Evolutionary conservation across 768 basidiomycete species (phyloP), one percentile per base, ranked within the genome.

Genomic region (Tulasnella sp.): DNA sequence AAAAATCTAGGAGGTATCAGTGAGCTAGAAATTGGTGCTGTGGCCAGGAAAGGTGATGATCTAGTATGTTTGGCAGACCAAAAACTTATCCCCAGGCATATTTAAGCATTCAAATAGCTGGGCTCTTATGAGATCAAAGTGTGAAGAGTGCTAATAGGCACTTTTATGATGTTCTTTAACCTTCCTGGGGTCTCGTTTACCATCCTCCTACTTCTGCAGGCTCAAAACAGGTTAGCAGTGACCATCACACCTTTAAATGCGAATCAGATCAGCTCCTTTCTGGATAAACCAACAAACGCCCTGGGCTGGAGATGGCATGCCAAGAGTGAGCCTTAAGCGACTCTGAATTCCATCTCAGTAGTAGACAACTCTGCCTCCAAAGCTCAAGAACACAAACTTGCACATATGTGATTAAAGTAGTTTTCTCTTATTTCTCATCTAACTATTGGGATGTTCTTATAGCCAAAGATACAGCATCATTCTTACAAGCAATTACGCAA

Each of bases 111-210:
- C 27, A 59, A 62, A 38, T 67, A 64, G 67, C 63, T 72, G n/a
- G 54, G 59, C 38, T 49, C 7, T 46, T 65, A 72, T 59, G 59
- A 60, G 1, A 76, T 88, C 64, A 74, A 67, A 34, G 74, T 83
- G 24, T 74, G 78, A 62, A 75, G 90, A 9, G 73, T 91, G 42
- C 66, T 93, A 7, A 75, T 81, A 10, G 92, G 92, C 2, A 84
- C 85, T 11, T 92, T 86, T 71, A 94, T 96, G 92, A 92, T 89
- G 22, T 88, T 85, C 59, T 77, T 94, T 63, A 92, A 91, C 70
- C 92, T 92, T 87, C 87, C 90, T 29, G 92, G 92, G 2, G 88
- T 93, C 69, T 92, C 89, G 15, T 73, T 94, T 61, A 87, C 89
- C 1, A 75, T 92, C 17, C 75, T 92, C 15, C 78, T 89, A 8